phyloP scores from a whole-genome alignment of 371 early-diverging fungal genomes.

The Thermomucor indicae-seudaticae region DNA sequence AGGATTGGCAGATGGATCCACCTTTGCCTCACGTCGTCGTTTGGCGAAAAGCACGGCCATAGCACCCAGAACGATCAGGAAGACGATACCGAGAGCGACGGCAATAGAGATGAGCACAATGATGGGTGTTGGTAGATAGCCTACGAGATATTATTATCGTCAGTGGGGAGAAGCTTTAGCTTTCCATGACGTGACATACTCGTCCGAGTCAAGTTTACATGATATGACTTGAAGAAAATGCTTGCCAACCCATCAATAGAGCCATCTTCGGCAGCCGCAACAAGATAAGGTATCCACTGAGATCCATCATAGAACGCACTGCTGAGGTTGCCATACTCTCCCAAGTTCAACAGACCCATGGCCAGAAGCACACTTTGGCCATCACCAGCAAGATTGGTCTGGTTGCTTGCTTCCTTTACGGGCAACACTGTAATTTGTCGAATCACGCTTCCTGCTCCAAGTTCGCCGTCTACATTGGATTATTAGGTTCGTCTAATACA shows the following conservation, averaged over 20 bases:
- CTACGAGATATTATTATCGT: conserved; percentile 18
- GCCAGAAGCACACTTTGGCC: conserved; percentile 27
- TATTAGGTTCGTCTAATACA: too few relatives aligned
- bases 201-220: conserved; percentile 5
- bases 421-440: conserved; percentile 20
- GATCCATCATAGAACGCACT: conserved; percentile 64
- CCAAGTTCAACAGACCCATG: conserved; percentile 48
- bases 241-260: conserved; percentile 32
- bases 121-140: conserved; percentile 48
- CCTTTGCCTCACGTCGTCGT: conserved; percentile 25
- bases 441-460: conserved; percentile 33
- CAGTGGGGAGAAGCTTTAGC: conserved; percentile 7
- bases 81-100: conserved; percentile 63
- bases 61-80: conserved; percentile 60
- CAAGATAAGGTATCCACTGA: conserved; percentile 62
- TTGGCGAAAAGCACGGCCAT: conserved; percentile 38
- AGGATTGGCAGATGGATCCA: conserved; percentile 26
- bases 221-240: conserved; percentile 42
- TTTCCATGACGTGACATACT: conserved; percentile 4
- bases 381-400: conserved; percentile 4
- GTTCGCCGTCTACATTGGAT: conserved; percentile 6
- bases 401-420: conserved; percentile 4
- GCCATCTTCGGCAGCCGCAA: conserved; percentile 46
- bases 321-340: conserved; percentile 44
- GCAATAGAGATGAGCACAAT: conserved; percentile 70